Evolutionary conservation across 305 asterid species (phyloP).

Genomic region (Ilex paraguariensis): DNA sequence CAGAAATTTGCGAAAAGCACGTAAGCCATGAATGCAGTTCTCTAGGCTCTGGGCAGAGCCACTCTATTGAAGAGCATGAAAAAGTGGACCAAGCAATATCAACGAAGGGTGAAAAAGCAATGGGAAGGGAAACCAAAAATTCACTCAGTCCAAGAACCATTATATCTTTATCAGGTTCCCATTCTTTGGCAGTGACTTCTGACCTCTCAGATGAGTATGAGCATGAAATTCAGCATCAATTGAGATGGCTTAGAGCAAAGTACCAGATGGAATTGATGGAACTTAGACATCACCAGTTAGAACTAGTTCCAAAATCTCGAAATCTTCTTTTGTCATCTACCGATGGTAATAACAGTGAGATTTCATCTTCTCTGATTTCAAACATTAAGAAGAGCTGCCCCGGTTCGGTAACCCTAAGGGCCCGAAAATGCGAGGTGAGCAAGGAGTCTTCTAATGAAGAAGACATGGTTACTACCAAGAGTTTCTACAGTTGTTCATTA

Average conservation of each 20-base stretch:
- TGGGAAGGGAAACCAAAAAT: conserved; percentile 1
- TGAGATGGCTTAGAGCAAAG: conserved; percentile 57
- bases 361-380: neutral
- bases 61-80: conserved; percentile 24
- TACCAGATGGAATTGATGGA: conserved; percentile 43
- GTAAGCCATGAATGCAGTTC: conserved; percentile 40
- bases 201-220: conserved; percentile 28
- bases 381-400: conserved; percentile 26
- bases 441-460: conserved; percentile 21
- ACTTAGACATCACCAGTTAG: conserved; percentile 30
- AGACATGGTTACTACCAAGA: conserved; percentile 26
- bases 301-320: conserved; percentile 20
- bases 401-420: conserved; percentile 28
- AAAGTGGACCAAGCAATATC: conserved; percentile 13
- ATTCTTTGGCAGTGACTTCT: conserved; percentile 18
- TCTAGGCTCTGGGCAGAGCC: conserved; percentile 22
- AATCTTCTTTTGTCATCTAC: conserved; percentile 11
- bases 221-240: conserved; percentile 48
- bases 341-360: conserved; percentile 6
- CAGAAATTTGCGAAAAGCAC: conserved; percentile 36
- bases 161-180: conserved; percentile 22
- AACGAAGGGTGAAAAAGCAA: conserved; percentile 13
- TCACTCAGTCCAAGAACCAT: conserved; percentile 11
- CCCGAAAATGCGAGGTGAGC: conserved; percentile 29
- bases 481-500: conserved; percentile 23